Percentiles rank a stretch among this genome's conserved stretches.
Evolutionary conservation across 257 asterid species (phyloP).

Genomic region (Primulina tabacum): DNA sequence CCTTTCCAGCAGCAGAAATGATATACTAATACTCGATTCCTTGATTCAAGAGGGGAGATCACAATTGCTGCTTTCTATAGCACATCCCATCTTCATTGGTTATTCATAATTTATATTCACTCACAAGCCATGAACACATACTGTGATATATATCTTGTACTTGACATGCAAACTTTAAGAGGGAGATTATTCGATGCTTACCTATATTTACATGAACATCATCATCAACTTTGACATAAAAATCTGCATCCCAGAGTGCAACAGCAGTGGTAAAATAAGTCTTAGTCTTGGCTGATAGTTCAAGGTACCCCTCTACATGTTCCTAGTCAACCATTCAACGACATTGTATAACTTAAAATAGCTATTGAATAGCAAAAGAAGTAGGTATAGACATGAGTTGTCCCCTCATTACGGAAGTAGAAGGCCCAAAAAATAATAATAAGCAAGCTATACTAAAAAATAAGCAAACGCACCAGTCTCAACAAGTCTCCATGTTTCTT

Average conservation of each 20-base stretch:
- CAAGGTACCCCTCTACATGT: slow-evolving; percentile 91
- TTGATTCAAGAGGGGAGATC: too few species aligned
- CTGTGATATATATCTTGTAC: not conserved
- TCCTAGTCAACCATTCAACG: slow-evolving; percentile 39
- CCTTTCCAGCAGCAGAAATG: not conserved
- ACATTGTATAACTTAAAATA: not conserved
- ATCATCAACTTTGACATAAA: slow-evolving; percentile 86
- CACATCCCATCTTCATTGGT: not conserved
- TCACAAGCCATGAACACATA: not conserved
- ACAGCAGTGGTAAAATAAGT: slow-evolving; percentile 73
- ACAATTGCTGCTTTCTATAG: not conserved
- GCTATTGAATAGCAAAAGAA: not conserved
- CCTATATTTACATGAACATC: slow-evolving; percentile 92
- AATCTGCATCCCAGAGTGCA: slow-evolving; percentile 89
- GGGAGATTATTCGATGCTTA: slow-evolving; percentile 23
- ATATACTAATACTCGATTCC: too few species aligned
- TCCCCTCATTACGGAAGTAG: slow-evolving; percentile 7
- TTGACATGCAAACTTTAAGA: not conserved
- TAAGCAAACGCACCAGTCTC: slow-evolving; percentile 56
- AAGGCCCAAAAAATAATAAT: not conserved
- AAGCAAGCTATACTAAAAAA: not conserved
- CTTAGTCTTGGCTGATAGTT: slow-evolving; percentile 84
- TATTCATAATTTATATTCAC: not conserved
- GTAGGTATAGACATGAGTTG: slow-evolving; percentile 1
- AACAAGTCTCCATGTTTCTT: slow-evolving; percentile 76